Evolutionary conservation across 768 basidiomycete species (phyloP).

Genomic region (Naganishia friedmannii): DNA sequence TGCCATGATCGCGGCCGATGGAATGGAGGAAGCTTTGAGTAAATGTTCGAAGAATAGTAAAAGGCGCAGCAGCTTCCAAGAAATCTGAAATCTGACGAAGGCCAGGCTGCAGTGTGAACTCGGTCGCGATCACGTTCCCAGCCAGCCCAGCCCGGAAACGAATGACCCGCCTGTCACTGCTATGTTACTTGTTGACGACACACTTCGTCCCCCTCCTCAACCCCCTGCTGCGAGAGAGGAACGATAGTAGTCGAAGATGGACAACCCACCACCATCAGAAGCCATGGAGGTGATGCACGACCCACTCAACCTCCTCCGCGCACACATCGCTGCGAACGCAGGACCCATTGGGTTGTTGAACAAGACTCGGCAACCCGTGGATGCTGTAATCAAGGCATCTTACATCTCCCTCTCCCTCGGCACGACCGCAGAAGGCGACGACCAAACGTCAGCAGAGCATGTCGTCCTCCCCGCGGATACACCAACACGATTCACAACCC

Average conservation of each 20-base stretch:
- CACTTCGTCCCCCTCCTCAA: no score
- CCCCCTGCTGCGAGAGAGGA: no score
- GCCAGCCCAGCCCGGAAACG: no score
- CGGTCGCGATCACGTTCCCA: constrained; percentile 11
- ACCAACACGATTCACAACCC: constrained; percentile 71
- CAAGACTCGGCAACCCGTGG: constrained; percentile 39
- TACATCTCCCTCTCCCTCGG: constrained; percentile 63
- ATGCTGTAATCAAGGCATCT: constrained; percentile 61
- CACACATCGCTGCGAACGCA: constrained; percentile 37
- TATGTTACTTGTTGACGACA: background rate
- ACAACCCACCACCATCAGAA: background rate
- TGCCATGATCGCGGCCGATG: background rate
- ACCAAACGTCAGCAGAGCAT: background rate
- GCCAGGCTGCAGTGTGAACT: background rate
- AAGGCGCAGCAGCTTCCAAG: background rate
- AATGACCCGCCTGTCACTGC: background rate
- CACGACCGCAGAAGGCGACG: constrained; percentile 23
- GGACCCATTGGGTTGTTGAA: constrained; percentile 43
- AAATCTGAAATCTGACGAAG: constrained; percentile 2
- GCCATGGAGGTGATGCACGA: constrained; percentile 33
- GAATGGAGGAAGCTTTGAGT: background rate
- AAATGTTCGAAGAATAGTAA: no score
- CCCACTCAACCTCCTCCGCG: constrained; percentile 49
- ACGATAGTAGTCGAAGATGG: no score
- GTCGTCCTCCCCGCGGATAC: constrained; percentile 66